Percentiles rank a stretch among this genome's conserved stretches.
Evolutionary conservation across 371 early-diverging fungal species (phyloP).

Genomic region (Mortierella sp.): DNA sequence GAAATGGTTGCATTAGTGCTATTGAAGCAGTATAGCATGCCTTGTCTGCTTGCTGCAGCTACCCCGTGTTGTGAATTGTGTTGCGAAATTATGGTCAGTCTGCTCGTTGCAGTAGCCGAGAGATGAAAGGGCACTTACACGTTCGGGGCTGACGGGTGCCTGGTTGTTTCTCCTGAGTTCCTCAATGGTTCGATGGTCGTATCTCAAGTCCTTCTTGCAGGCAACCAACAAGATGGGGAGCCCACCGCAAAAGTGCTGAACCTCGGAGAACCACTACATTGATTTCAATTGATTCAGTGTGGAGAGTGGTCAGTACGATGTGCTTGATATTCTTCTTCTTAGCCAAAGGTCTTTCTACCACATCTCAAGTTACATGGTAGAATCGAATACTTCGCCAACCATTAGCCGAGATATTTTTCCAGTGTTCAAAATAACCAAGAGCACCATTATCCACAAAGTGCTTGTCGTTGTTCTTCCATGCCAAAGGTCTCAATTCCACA

Average conservation of each 20-base stretch:
- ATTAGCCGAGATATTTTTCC: too few species aligned
- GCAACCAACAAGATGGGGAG: slow-evolving; percentile 93
- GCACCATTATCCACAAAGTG: not conserved
- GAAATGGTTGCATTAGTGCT: not conserved
- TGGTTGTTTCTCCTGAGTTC: slow-evolving; percentile 84
- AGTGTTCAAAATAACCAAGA: not conserved
- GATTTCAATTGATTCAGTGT: slow-evolving; percentile 17
- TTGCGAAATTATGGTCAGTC: not conserved
- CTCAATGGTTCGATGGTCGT: slow-evolving; percentile 83
- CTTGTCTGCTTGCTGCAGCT: too few species aligned
- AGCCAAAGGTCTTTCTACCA: too few species aligned
- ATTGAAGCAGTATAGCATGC: too few species aligned
- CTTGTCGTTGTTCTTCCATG: not conserved
- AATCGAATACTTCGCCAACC: not conserved
- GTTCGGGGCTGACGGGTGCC: slow-evolving; percentile 84
- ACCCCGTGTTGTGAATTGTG: too few species aligned
- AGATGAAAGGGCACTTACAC: slow-evolving; percentile 65
- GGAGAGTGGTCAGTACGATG: not conserved
- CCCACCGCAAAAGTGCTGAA: slow-evolving; percentile 90
- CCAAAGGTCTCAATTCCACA: not conserved
- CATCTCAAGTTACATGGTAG: not conserved
- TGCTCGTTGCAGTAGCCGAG: not conserved
- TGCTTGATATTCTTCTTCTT: not conserved
- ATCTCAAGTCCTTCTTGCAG: slow-evolving; percentile 93
- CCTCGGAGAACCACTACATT: slow-evolving; percentile 93